Base-by-base conservation (phyloP, 225 moss, liverwort and hornwort species). In the Takakia lepidozioides region DNA sequence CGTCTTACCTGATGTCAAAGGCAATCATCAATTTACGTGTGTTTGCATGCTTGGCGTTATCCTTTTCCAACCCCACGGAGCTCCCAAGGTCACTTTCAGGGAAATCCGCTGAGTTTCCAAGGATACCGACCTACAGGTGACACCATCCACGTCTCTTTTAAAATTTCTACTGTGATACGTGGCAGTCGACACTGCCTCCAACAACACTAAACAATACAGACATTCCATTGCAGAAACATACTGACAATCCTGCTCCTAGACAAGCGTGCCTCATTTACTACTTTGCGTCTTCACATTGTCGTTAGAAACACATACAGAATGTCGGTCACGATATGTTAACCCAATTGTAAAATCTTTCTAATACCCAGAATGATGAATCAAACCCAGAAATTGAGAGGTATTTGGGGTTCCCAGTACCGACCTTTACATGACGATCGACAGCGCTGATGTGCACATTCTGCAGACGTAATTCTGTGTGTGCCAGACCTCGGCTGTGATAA, bases 1-100 rank as follows among this genome's bases (percentile, higher is more conserved):
- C 0, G 1, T 49, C 74, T 21, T 29, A 69, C 75, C 70, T 57
- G 2, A 75, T 38, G 46, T 75, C 75, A 37, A 69, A 75, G 3
- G 66, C 75, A 47, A 75, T 75, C 75, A 75, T 70, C 3, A 62
- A 65, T 58, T 62, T 51, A 17, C 75, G 53, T 44, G 75, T 75
- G 19, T 43, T 57, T 19, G 29, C 35, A 40, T 37, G 19, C 25
- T 64, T 74, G 4, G 58, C 41, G 5, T 18, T 19, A 32, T 32
- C 48, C 27, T 26, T 6, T 34, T 49, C 65, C 25, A 66, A 32
- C 13, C 25, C 48, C 19, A 61, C 34, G 6, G 46, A 43, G 22
- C 46, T 8, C 26, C 52, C 54, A 22, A 7, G 40, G 47, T 46
- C 40, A 40, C 18, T 56, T 10, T 48, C 39, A 4, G 75, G 75